phyloP scores from a whole-genome alignment of 164 flowering plant species.

The Nymphaea colorata region DNA sequence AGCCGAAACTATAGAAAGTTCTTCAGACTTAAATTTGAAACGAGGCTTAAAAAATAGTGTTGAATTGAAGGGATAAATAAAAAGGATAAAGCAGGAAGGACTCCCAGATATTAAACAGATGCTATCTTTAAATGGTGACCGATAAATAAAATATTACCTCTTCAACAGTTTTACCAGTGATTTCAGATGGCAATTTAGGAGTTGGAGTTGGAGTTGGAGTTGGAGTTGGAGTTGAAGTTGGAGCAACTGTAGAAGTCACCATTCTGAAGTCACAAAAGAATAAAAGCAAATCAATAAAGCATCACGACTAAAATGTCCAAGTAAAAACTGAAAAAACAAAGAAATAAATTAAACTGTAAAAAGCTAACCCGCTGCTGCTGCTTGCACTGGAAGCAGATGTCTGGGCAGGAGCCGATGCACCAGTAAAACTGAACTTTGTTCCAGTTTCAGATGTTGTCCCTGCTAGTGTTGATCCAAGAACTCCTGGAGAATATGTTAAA shows the following conservation, averaged over 20 bases:
- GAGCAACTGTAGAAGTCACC: constrained; percentile 28
- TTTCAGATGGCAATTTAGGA: constrained; percentile 93
- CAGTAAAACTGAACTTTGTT: constrained; percentile 19
- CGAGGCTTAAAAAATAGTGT: too few relatives aligned
- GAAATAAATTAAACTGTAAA: neutral
- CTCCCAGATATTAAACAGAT: too few relatives aligned
- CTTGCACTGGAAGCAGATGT: constrained; percentile 44
- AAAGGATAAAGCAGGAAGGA: too few relatives aligned
- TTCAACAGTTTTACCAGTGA: constrained; percentile 89
- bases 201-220: constrained; percentile 28
- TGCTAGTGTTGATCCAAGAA: constrained; percentile 31
- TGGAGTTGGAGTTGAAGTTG: constrained; percentile 43
- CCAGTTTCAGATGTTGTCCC: constrained; percentile 22
- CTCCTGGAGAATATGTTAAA: constrained; percentile 18
- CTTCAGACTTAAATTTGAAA: too few relatives aligned
- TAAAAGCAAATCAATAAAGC: neutral
- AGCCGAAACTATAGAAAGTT: too few relatives aligned
- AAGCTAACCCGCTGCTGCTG: constrained; percentile 63
- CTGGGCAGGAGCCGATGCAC: constrained; percentile 33
- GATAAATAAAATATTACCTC: constrained; percentile 45
- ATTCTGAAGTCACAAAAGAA: constrained; percentile 25
- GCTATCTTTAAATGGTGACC: too few relatives aligned
- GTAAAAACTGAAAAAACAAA: neutral
- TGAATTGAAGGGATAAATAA: too few relatives aligned
- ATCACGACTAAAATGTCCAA: neutral